Evolutionary conservation across 257 asterid species (phyloP), one percentile per base, ranked within the genome.

Genomic region (Penstemon newberryi): DNA sequence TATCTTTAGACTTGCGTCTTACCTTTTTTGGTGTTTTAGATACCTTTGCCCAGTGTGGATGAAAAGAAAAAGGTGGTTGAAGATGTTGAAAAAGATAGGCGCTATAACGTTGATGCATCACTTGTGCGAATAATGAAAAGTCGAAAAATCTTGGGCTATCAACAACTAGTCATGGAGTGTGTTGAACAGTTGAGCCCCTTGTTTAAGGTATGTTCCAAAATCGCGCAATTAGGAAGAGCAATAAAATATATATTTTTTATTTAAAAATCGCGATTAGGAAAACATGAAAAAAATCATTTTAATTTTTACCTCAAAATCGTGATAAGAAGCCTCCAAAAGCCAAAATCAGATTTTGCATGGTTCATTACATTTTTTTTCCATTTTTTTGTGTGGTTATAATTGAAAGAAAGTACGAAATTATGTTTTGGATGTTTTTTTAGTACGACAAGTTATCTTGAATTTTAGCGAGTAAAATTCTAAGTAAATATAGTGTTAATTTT

Each of bases 101-200:
- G 81, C 5, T 75, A 74, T 65, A 76, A 81, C 18, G 82, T 84
- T 41, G 92, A 86, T 63, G 89, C 89, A 0, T 67, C 85, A 25
- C 55, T 86, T 40, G 89, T 86, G 45, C 87, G 89, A 41, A 84
- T 86, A 46, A 86, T 86, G 92, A 86, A 86, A 74, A 78, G 86
- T n/a, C 78, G 86, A 3, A 86, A 82, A 68, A 83, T 80, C 45
- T 43, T 80, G 65, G 78, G 75, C 15, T 77, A 86, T 76, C 85
- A 78, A 53, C 85, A 81, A 66, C 69, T 86, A 15, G 82, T 86
- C 47, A 41, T 60, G 64, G 90, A 84, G 73, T 86, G 89, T 63
- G 83, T 83, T 39, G 86, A 79, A 66, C 84, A 77, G 63, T 64
- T 86, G 80, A 74, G 83, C 62, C 70, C 65, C 54, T 74, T 76